Base-by-base conservation (phyloP, 805 yeast species). In the Nakazawaea anatomiae region DNA sequence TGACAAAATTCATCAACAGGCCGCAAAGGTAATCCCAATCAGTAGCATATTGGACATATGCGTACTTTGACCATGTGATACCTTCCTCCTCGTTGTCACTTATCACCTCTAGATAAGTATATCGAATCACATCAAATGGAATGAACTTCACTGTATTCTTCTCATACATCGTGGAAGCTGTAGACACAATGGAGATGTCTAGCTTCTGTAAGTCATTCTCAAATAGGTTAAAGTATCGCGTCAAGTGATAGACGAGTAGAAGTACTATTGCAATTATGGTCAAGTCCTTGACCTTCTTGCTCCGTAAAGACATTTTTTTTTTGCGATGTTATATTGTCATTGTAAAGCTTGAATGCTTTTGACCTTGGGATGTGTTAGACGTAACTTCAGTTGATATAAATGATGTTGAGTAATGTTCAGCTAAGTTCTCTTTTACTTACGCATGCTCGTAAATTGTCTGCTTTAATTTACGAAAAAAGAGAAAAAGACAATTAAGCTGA, bases 21-120 rank as follows among this genome's bases (percentile, higher is more conserved):
- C 78, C 71, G 54, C 82, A 76, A 48, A 82, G 61, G 55, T 82
- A 79, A 27, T 70, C 66, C 8, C 67, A 56, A 50, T 74, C 69
- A 0, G 88, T 80, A 4, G 85, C 86, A 61, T 83, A 83, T 47
- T 79, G 79, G 5, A 82, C 79, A 59, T 83, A 83, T 0, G 86
- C 87, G 40, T 62, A 68, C 50, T 68, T 66, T 1, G 62, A 41
- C 81, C 81, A 76, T 36, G 72, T 65, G 2, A 74, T 64, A 0
- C 48, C 42, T 10, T 42, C 50, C 11, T 35, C 14, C 5, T 29
- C 40, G 3, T 25, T 42, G 7, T 18, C 25, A 18, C 25, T 18
- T 18, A 18, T 18, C 25, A 25, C 27, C 11, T 51, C 47, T 6
- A 29, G 12, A 35, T 42, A 50, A 4, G 38, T 39, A 27, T 45